Base-by-base conservation (phyloP, 768 basidiomycete genomes). In the Mycena galericulata region DNA sequence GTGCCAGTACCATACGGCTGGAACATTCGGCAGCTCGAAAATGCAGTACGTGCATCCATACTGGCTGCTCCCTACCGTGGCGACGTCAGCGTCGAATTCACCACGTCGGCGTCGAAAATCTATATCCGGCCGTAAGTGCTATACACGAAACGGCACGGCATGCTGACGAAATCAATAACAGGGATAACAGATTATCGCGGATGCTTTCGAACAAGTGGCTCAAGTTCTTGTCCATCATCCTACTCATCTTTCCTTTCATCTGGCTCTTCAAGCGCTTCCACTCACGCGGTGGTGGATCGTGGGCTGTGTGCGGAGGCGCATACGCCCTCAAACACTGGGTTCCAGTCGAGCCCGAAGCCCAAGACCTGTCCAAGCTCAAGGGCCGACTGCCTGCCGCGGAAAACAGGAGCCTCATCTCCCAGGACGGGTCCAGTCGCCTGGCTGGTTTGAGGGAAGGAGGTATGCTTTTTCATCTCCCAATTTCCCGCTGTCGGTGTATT, bases 241-340 rank as follows among this genome's bases (percentile, higher is more conserved):
- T 90, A 15, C 77, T 94, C 65, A 83, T 96, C 65, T 95, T 88
- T 74, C 94, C 93, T 0, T 89, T 94, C 76, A 85, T 95, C 68
- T 95, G 93, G 93, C 78, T 95, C 4, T 94, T 88, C 78, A 89
- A 89, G 75, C 87, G 89, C 5, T 91, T 92, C 78, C 85, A 90
- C 72, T 74, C 82, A 7, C 81, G 79, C 0, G 92, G 93, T 11
- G 94, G 94, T 8, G 94, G 92, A 0, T 79, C 81, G 14, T 95
- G 94, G 94, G 82, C 86, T 70, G 89, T 94, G 9, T 90, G 90
- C 58, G 93, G 93, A 22, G 89, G 89, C 17, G 92, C 90, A 14
- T 94, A 92, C 74, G 85, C 91, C n/a, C 79, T 94, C 49, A 92
- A 90, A 76, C 83, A 84, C 24, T 83, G 78, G 79, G 79, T 82